Conservation (phyloP, 139 green algal species). For the Helicosporidium sp. region DNA sequence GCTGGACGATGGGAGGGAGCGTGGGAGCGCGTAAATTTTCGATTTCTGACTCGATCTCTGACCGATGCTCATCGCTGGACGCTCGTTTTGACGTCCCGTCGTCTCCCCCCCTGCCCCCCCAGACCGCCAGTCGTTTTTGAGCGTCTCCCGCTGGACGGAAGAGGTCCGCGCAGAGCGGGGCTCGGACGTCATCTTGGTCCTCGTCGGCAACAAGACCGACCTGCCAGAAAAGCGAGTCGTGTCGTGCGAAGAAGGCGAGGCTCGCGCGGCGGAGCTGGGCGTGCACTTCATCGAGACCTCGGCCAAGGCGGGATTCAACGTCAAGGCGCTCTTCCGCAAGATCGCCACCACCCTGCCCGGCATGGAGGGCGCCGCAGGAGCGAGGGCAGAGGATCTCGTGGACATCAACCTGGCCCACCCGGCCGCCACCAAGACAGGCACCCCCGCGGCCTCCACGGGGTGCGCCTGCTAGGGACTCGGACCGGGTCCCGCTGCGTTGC, state of each 20-base stretch:
- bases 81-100: not conserved
- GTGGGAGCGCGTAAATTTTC: no score
- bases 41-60: not conserved
- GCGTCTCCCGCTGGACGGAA: slow-evolving; percentile 88
- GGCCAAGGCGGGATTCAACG: slow-evolving; percentile 97
- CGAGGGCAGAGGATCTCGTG: slow-evolving; percentile 66
- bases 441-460: slow-evolving; percentile 2
- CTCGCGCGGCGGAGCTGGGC: slow-evolving; percentile 68
- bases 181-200: slow-evolving; percentile 92
- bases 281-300: slow-evolving; percentile 98
- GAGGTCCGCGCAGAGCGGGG: slow-evolving; percentile 89
- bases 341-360: slow-evolving; percentile 88
- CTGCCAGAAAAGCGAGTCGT: slow-evolving; percentile 78
- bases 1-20: not conserved
- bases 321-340: slow-evolving; percentile 97
- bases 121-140: slow-evolving; percentile 86
- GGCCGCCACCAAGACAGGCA: slow-evolving; percentile 10
- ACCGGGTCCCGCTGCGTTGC: no score
- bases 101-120: not conserved
- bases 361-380: slow-evolving; percentile 56
- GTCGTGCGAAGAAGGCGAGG: slow-evolving; percentile 84
- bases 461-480: slow-evolving; percentile 30
- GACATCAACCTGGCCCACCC: slow-evolving; percentile 69
- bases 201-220: slow-evolving; percentile 99
- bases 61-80: not conserved